phyloP scores from a whole-genome alignment of 2,329 filamentous ascomycete species.

The Sarocladium strictum region DNA sequence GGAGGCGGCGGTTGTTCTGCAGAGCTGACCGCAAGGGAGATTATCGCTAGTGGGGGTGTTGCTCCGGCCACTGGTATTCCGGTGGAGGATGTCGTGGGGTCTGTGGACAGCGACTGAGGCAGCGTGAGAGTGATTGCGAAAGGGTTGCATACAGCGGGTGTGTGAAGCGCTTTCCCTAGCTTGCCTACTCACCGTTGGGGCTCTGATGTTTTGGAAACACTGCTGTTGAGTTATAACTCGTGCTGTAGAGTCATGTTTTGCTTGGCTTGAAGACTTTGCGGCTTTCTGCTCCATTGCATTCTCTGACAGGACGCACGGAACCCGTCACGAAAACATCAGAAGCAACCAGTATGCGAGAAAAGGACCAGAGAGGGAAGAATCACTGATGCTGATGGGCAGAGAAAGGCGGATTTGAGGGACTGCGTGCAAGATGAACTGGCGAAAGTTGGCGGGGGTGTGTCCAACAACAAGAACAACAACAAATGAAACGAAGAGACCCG shows the following conservation, averaged over 20 bases:
- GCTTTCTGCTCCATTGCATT: neutral
- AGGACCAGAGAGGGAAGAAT: too few species aligned
- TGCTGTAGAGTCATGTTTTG: constrained; percentile 3
- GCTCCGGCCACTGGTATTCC: neutral
- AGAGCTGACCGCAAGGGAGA: neutral
- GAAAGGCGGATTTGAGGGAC: too few species aligned
- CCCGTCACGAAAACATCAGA: too few species aligned
- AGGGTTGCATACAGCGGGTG: neutral
- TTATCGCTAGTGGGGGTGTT: neutral
- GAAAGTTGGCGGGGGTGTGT: too few species aligned
- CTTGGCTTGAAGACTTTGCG: neutral
- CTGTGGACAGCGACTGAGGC: neutral
- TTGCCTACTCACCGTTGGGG: neutral
- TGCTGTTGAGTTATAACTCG: neutral
- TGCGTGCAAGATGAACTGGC: too few species aligned
- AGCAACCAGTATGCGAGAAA: too few species aligned
- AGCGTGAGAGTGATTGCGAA: neutral
- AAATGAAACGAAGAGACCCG: too few species aligned
- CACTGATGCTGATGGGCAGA: neutral
- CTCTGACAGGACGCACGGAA: neutral
- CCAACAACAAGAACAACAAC: too few species aligned
- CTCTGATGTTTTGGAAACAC: constrained; percentile 3
- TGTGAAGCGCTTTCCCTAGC: neutral
- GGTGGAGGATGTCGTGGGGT: neutral
- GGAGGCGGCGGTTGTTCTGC: constrained; percentile 15